Evolutionary conservation across 495 filamentous ascomycete species (phyloP), one percentile per base, ranked within the genome.

Genomic region (Neurospora discreta): DNA sequence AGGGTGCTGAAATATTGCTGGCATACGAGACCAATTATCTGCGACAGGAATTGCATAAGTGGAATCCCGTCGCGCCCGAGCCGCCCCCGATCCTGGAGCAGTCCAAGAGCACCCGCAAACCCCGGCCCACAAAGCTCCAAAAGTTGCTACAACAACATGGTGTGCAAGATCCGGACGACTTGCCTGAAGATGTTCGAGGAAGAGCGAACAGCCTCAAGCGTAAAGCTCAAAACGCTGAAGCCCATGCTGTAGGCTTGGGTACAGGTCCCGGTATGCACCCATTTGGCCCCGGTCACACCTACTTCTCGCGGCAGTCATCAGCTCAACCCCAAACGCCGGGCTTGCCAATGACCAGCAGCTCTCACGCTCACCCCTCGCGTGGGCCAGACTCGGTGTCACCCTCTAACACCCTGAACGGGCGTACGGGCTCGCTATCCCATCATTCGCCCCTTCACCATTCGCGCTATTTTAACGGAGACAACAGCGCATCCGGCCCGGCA

Each of bases 21-120:
- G 88, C 94, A 3, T 90, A 90, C 70, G 95, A 99, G 81, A 98
- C 94, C 9, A 99, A 99, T 78, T 97, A 97, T 81, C 96, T 99
- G 84, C 89, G 93, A 30, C 93, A 96, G 74, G 94, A 98, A 78
- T 87, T 99, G 60, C 96, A 99, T 81, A 97, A 92, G 77, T 98
- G 93, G 95, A 90, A 89, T 33, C 96, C 94, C 7, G 93, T 99
- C 67, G 95, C 95, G 6, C 92, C 93, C 0, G 87, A 93, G 40
- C 84, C 91, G 13, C 95, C 95, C 39, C 93, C 94, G 70, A 87
- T 93, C 36, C 84, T 97, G 10, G 91, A 97, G 33, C 84, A 89
- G 52, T 97, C 94, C 0, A 88, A 93, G 78, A 97, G 93, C 42
- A 99, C 95, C n/a, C 89, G 95, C 65, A 99, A 99, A 80, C 96